Base-by-base conservation (phyloP, 2,329 filamentous ascomycete genomes). In the Allantophomopsis lycopodina region DNA sequence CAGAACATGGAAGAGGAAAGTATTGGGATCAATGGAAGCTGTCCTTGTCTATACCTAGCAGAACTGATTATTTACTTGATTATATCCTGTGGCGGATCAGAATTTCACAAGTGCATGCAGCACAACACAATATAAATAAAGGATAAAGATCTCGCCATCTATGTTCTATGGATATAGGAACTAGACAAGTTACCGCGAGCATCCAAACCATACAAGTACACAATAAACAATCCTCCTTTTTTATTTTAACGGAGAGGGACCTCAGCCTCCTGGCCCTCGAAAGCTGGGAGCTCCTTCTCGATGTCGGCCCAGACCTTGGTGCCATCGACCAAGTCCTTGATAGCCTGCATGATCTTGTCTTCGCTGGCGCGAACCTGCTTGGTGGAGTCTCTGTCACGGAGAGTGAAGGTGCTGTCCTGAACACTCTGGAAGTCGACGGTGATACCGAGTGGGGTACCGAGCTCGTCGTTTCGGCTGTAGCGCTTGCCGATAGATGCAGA, bases 391-490 rank as follows among this genome's bases (percentile, higher is more conserved):
- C 87, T 79, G 59, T 96, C 89, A 56, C 89, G 72, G 48, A 96
- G 73, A 1, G 89, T 96, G 55, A 93, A 75, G 7, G 82, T 83
- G 56, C 76, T 76, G 59, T 95, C 87, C 62, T 94, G 78, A 49
- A 94, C 67, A 36, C 85, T 93, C 68, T 96, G 85, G 73, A 95
- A 96, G 61, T 96, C 89, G 44, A 96, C 76, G 0, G 89, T 96
- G 60, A 96, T 79, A 56, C 87, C 89, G 48, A 95, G 79, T 7
- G 89, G 86, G 35, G 91, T 96, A 54, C 89, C 91, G 43, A 95
- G 74, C 65, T 96, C 89, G 60, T 96, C 89, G 59, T 95, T 95
- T 53, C 91, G 79, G 57, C 83, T 79, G 62, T 94, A 96, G 40
- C 89, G 82, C 71, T 94, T 94, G 58, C 89, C 89, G 51, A 96